A percentile compares a stretch with the other conserved stretches of the same genome.
Evolutionary conservation across 805 yeast genomes (phyloP).

Genomic region (Candida boidinii): DNA sequence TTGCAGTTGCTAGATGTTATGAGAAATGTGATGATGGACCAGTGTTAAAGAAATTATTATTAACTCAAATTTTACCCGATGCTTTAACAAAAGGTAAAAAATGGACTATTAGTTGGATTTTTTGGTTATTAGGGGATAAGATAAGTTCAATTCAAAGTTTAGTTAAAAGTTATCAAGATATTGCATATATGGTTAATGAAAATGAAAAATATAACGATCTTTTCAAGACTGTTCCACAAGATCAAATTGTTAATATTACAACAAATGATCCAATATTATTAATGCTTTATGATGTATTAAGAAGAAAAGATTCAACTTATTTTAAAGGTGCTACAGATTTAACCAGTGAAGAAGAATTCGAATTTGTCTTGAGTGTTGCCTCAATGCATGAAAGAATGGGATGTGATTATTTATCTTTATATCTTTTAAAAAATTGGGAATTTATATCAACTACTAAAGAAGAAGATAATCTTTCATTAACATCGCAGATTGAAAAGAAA

Average conservation of each 20-base stretch:
- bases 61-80: conserved; percentile 39
- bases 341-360: conserved; percentile 41
- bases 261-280: conserved; percentile 76
- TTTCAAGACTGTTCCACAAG: conserved; percentile 32
- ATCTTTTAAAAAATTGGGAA: conserved; percentile 59
- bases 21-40: conserved; percentile 52
- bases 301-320: conserved; percentile 43
- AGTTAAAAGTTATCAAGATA: conserved; percentile 41
- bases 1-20: conserved; percentile 73
- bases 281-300: conserved; percentile 52
- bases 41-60: conserved; percentile 39
- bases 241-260: conserved; percentile 11
- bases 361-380: conserved; percentile 53
- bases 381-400: conserved; percentile 81
- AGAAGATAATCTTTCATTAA: no score
- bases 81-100: conserved; percentile 60
- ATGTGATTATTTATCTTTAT: conserved; percentile 68
- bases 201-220: conserved; percentile 19
- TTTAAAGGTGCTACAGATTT: conserved; percentile 41
- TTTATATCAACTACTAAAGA: conserved; percentile 25
- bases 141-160: conserved; percentile 54
- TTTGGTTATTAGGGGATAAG: conserved; percentile 51
- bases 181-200: conserved; percentile 20
- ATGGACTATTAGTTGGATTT: conserved; percentile 78
- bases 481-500: no score